Conservation (phyloP, 2,329 filamentous ascomycete genomes). For the Xylaria sp. region DNA sequence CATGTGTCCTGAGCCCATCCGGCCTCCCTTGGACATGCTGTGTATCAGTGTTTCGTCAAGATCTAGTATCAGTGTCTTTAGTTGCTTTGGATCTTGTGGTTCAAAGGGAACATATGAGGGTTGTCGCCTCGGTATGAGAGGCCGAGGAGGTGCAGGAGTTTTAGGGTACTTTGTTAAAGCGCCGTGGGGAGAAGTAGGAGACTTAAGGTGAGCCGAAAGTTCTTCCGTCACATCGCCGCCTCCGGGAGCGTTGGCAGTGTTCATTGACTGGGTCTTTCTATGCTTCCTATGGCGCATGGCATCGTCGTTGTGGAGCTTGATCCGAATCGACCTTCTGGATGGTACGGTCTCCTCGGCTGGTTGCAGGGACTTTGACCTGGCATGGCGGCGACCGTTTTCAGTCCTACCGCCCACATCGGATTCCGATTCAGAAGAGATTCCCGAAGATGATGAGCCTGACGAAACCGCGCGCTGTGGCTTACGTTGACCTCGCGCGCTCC, state of each 20-base stretch:
- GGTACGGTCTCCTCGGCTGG: conserved; percentile 73
- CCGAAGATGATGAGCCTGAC: conserved; percentile 68
- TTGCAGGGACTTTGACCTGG: conserved; percentile 70
- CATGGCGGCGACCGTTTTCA: conserved; percentile 58
- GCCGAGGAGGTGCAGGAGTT: conserved; percentile 86
- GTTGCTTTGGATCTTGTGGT: conserved; percentile 65
- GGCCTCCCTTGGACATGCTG: conserved; percentile 94
- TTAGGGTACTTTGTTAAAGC: conserved; percentile 90
- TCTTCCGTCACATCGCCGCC: conserved; percentile 57
- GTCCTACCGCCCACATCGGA: conserved; percentile 60
- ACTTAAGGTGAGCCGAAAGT: conserved; percentile 86
- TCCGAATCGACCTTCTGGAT: conserved; percentile 83
- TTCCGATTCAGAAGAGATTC: conserved; percentile 77
- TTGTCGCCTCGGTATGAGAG: conserved; percentile 87
- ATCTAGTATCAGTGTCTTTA: conserved; percentile 95
- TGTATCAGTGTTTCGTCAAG: conserved; percentile 98
- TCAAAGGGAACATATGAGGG: conserved; percentile 82
- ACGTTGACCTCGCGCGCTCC: conserved; percentile 44
- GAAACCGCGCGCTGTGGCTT: conserved; percentile 49
- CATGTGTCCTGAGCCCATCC: conserved; percentile 98
- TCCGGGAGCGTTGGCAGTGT: conserved; percentile 57
- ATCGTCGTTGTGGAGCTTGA: conserved; percentile 85
- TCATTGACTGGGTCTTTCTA: conserved; percentile 66
- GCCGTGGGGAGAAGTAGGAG: conserved; percentile 84
- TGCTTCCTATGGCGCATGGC: conserved; percentile 77